phyloP scores from a whole-genome alignment of 768 basidiomycete species.

The Cystofilobasidium ferigula region DNA sequence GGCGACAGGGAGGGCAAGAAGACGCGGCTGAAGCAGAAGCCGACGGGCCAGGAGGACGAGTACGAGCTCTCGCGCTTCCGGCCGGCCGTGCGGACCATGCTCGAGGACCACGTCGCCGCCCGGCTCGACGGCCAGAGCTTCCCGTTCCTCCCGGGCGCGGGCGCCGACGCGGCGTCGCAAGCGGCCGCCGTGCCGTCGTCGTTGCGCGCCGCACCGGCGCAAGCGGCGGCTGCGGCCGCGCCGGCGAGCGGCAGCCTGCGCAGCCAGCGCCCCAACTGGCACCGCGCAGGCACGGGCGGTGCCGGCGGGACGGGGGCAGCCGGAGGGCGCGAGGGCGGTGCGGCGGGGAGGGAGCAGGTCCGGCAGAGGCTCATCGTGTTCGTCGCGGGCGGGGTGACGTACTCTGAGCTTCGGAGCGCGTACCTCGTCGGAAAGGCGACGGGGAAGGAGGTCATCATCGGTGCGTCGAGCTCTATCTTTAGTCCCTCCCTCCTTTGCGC shows the following conservation, averaged over 20 bases:
- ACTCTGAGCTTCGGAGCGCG: slow-evolving; percentile 82
- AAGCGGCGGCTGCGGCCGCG: background rate
- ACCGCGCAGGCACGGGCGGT: slow-evolving; percentile 10
- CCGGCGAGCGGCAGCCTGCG: slow-evolving; percentile 16
- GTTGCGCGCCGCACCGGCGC: background rate
- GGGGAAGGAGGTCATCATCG: slow-evolving; percentile 84
- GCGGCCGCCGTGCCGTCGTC: background rate
- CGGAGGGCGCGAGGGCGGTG: slow-evolving; percentile 15
- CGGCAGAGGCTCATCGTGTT: slow-evolving; percentile 72
- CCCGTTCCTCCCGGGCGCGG: background rate
- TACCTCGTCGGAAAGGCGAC: slow-evolving; percentile 64
- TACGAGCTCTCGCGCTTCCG: slow-evolving; percentile 93
- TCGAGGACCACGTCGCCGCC: slow-evolving; percentile 52
- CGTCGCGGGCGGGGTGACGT: slow-evolving; percentile 88
- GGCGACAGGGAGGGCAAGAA: slow-evolving; percentile 69
- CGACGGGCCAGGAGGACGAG: slow-evolving; percentile 61
- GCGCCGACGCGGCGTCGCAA: background rate
- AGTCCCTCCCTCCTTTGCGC: background rate
- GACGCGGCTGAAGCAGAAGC: slow-evolving; percentile 63
- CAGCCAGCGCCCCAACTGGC: slow-evolving; percentile 22
- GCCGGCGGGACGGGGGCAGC: background rate
- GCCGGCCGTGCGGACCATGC: slow-evolving; percentile 63
- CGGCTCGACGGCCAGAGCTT: background rate
- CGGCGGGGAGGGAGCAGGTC: background rate
- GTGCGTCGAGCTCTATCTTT: slow-evolving; percentile 41